Evolutionary conservation across 768 basidiomycete genomes (phyloP).

Genomic region (Cystofilobasidium ferigula): DNA sequence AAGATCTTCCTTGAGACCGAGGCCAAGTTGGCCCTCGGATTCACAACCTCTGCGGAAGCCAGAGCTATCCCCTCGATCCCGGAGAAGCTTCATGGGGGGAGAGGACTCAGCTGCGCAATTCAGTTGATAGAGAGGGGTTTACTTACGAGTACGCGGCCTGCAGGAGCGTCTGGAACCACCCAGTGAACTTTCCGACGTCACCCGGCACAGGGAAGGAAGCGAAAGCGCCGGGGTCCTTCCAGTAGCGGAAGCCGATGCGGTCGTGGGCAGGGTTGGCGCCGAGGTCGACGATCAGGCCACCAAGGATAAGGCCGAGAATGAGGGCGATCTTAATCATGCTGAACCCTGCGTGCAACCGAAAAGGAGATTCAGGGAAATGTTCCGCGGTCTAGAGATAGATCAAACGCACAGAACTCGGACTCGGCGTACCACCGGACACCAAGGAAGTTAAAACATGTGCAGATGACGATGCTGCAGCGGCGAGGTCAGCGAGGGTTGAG

Average conservation of each 20-base stretch:
- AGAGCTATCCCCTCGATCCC: conserved; percentile 58
- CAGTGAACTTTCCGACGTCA: conserved; percentile 28
- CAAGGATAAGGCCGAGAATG: conserved; percentile 33
- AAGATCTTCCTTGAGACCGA: conserved; percentile 68
- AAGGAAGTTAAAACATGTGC: conserved; percentile 16
- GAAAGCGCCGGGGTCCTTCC: conserved; percentile 34
- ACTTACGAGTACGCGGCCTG: conserved; percentile 4
- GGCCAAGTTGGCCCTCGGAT: conserved; percentile 65
- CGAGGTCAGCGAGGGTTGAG: too few species aligned
- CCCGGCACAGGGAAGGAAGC: conserved; percentile 23
- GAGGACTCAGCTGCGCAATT: too few species aligned
- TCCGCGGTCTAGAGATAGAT: conserved; percentile 38
- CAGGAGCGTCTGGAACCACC: conserved; percentile 39
- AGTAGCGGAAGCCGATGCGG: conserved; percentile 43
- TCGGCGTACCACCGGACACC: conserved; percentile 29
- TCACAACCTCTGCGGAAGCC: conserved; percentile 64
- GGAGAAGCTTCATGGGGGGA: too few species aligned
- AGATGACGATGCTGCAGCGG: too few species aligned
- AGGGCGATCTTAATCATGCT: not conserved
- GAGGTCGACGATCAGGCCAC: conserved; percentile 49
- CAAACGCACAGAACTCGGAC: conserved; percentile 33
- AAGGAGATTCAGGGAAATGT: conserved; percentile 33
- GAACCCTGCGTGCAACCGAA: conserved; percentile 24
- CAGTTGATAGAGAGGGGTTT: too few species aligned
- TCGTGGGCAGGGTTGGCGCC: conserved; percentile 51